Conservation (phyloP, 2,329 filamentous ascomycete species). For the Berkeleyomyces basicola region DNA sequence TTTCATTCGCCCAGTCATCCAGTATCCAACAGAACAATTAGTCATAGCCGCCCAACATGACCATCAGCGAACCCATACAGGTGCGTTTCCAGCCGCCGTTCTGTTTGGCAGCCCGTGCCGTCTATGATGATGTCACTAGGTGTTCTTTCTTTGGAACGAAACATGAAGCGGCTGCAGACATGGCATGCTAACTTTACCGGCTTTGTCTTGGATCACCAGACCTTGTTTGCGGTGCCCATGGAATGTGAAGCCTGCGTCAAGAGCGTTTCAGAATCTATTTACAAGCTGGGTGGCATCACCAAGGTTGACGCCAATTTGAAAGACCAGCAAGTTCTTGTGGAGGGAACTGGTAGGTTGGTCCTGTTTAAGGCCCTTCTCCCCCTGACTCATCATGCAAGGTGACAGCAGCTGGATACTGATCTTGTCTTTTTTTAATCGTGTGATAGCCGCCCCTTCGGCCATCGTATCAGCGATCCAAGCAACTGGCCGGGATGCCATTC, state of each 20-base stretch:
- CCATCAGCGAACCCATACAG: slow-evolving; percentile 18
- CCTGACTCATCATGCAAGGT: neutral
- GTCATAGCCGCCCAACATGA: slow-evolving; percentile 14
- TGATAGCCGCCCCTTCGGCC: slow-evolving; percentile 59
- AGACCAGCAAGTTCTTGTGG: slow-evolving; percentile 67
- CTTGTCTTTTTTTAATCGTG: neutral
- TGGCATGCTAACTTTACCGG: neutral
- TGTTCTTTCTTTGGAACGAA: neutral
- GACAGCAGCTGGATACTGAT: neutral
- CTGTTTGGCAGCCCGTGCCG: neutral
- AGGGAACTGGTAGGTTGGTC: slow-evolving; percentile 52
- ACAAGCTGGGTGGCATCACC: slow-evolving; percentile 61
- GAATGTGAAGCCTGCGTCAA: slow-evolving; percentile 81
- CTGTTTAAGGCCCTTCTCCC: neutral
- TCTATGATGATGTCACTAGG: slow-evolving; percentile 3
- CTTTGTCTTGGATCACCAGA: slow-evolving; percentile 33
- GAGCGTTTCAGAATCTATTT: slow-evolving; percentile 63
- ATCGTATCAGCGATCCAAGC: slow-evolving; percentile 79
- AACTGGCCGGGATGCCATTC: slow-evolving; percentile 84
- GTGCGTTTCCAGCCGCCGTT: slow-evolving; percentile 4
- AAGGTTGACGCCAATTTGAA: slow-evolving; percentile 70
- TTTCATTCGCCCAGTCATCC: too few relatives aligned
- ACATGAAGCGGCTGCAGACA: neutral
- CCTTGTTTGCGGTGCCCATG: slow-evolving; percentile 87
- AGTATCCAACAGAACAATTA: neutral